Base-by-base conservation (phyloP, 495 filamentous ascomycete species). In the Penicillium steckii region DNA sequence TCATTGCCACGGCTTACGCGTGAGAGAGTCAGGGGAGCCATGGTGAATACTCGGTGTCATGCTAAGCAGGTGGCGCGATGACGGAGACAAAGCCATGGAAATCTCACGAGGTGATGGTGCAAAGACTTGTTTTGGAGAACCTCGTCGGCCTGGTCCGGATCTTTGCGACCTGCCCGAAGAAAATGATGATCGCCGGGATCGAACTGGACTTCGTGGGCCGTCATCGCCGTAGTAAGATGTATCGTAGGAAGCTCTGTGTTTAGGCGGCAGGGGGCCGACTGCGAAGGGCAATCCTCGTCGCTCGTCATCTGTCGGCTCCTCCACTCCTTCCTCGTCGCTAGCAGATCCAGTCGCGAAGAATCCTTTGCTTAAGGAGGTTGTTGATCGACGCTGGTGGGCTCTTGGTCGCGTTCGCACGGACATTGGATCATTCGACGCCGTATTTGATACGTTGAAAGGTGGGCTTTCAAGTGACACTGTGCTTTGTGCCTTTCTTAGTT, bases 401-500 rank as follows among this genome's bases (percentile, higher is more conserved):
- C 56, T 60, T 13, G 43, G n/a, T 41, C 42, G 55, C n/a, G 37
- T 13, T 38, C 33, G 26, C 15, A 46, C 56, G 30, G 46, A 51
- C 12, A 19, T 49, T 26, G 49, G 21, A 29, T 59, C 49, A n/a
- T 50, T 55, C 21, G 48, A 30, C 3, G 43, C 45, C n/a, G 47
- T 47, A n/a, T 50, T 55, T 18, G 48, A 30, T 4, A 42, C 45
- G 12, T 46, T 48, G 12, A 53, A 43, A 32, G 50, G 33, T 13
- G 65, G 61, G 15, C 62, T 46, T 26, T 71, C 66, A 12, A 70
- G 55, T 0, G 65, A 70, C n/a, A 69, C 40, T 2, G 59, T 66
- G 29, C 70, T 75, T 26, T 62, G 65, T 9, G 71, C 63, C 40
- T 73, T 72, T 37, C 59, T 41, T 9, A 71, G 33, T 21, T 59